Percentiles rank a stretch among this genome's conserved stretches.
Evolutionary conservation across 1,284 basidiomycete species (phyloP).

Genomic region (Porodaedalea pini): DNA sequence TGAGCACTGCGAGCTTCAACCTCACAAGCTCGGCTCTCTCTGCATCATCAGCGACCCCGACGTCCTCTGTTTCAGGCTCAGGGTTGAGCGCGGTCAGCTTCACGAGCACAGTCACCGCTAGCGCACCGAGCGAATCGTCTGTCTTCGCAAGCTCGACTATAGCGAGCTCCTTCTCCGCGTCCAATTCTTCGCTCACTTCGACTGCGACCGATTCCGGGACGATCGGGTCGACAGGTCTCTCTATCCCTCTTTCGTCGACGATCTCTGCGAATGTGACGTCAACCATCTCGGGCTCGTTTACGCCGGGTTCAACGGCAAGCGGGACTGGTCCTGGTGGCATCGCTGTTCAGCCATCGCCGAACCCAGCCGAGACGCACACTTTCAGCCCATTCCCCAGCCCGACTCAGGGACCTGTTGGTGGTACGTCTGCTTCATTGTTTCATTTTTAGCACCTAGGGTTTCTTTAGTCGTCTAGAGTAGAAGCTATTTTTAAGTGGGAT

Average conservation of each 20-base stretch:
- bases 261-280: conserved; percentile 7
- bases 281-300: conserved; percentile 12
- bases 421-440: not conserved
- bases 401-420: conserved; percentile 8
- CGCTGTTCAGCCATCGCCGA: conserved; percentile 9
- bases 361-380: conserved; percentile 11
- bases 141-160: not conserved
- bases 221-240: conserved; percentile 15
- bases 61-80: too few species aligned
- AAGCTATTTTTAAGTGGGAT: too few species aligned
- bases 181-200: not conserved
- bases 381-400: conserved; percentile 18
- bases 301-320: conserved; percentile 13
- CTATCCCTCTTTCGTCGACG: conserved; percentile 17
- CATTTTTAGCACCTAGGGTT: too few species aligned
- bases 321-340: conserved; percentile 10
- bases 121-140: not conserved
- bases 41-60: not conserved
- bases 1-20: not conserved
- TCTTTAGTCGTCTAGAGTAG: too few species aligned
- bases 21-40: not conserved
- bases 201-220: not conserved
- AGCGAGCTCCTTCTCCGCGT: not conserved
- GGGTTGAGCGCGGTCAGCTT: not conserved
- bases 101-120: conserved; percentile 4